Base-by-base conservation (phyloP, 176 grass and related monocot species). In the Eleusine indica region DNA sequence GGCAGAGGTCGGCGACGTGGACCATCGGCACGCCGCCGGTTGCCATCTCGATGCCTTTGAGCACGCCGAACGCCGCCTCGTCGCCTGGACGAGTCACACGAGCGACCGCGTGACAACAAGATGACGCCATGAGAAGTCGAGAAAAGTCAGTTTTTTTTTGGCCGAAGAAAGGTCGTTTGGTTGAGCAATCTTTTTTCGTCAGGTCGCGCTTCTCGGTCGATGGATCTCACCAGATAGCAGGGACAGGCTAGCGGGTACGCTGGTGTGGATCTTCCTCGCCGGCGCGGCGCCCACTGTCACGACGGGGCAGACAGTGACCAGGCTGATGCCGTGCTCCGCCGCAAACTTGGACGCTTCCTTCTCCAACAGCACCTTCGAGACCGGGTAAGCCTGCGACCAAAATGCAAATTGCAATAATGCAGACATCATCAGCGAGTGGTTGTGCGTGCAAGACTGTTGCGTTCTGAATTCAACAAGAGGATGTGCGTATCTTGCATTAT, bases 1-100 rank as follows among this genome's bases (percentile, higher is more conserved):
- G 76, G 87, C 91, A 92, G 19, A 94, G 41, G 70, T 97, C 94
- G 32, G 91, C 85, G 14, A 92, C 38, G 54, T 94, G 91, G 9
- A 75, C 54, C 8, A 92, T 16, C 16, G 78, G 14, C 21, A 77
- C 25, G 0, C 72, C 28, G 1, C 79, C 79, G 1, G 73, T 22
- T 10, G 0, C 41, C 53, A 22, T 76, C 84, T 80, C 41, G 6
- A 87, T 49, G 41, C 1, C 9, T 44, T 51, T 68, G 10, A 97
- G 80, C 8, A 48, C 72, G 7, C 74, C 65, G 15, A 94, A 80
- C 41, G n/a, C 7, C 29, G 32, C 57, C 66, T 82, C 73, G 11
- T 92, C 75, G 15, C 90, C 89, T 97, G 82, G 0, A 22, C 8
- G 44, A 11, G 44, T 47, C 8, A 11, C 44, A 47, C 8, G 44